Conservation (phyloP, 805 yeast species). For the Metschnikowia matae region DNA sequence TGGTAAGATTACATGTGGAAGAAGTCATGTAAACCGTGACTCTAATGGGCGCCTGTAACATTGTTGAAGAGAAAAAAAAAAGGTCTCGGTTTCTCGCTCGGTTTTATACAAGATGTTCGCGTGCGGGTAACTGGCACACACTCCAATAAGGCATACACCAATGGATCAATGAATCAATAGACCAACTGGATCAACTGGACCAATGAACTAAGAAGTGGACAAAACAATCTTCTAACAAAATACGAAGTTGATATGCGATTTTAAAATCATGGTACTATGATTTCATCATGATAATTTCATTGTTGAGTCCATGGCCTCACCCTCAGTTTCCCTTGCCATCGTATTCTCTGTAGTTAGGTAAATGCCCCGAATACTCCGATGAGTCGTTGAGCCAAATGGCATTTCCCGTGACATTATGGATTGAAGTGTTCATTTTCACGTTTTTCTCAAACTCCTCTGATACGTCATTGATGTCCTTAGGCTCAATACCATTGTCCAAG, state of each 20-base stretch:
- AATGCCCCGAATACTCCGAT: slow-evolving; percentile 42
- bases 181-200: too few species aligned
- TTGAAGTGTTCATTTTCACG: slow-evolving; percentile 55
- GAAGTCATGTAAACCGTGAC: slow-evolving; percentile 55
- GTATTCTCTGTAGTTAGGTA: slow-evolving; percentile 63
- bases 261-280: background rate
- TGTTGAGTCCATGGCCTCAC: background rate
- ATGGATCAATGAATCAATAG: too few species aligned
- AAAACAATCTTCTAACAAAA: too few species aligned
- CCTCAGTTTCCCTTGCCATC: slow-evolving; percentile 31
- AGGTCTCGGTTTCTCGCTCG: background rate
- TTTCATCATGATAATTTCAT: background rate
- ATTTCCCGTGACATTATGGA: slow-evolving; percentile 52
- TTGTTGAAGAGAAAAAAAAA: slow-evolving; percentile 26
- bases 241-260: too few species aligned
- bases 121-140: slow-evolving; percentile 21
- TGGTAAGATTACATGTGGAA: slow-evolving; percentile 46
- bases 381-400: slow-evolving; percentile 58
- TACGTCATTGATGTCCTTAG: slow-evolving; percentile 52
- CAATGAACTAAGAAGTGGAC: too few species aligned
- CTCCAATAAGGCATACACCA: background rate
- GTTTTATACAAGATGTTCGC: slow-evolving; percentile 10
- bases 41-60: slow-evolving; percentile 81
- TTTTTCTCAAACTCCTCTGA: slow-evolving; percentile 51
- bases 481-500: slow-evolving; percentile 52